phyloP scores from a whole-genome alignment of 371 early-diverging fungal genomes.

The Syncephalastrum racemosum region DNA sequence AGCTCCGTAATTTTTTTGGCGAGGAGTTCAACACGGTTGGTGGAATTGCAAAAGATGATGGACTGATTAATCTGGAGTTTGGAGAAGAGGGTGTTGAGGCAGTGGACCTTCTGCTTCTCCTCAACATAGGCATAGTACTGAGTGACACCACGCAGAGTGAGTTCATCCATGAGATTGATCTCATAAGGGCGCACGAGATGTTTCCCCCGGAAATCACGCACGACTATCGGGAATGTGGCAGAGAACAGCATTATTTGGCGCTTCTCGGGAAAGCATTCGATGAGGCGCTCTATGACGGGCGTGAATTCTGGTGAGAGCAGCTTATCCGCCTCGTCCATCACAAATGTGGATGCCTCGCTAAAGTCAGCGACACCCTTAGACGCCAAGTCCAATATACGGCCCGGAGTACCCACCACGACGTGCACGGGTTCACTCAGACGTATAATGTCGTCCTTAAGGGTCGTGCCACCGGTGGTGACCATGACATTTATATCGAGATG shows the following conservation, averaged over 20 bases:
- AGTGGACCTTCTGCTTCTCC: constrained; percentile 97
- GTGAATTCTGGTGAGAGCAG: constrained; percentile 95
- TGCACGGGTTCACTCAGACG: constrained; percentile 91
- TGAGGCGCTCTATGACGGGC: constrained; percentile 92
- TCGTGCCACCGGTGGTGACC: constrained; percentile 98
- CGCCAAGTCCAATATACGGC: constrained; percentile 95
- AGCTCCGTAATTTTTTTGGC: constrained; percentile 98
- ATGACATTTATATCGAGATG: constrained; percentile 92
- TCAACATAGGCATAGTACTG: constrained; percentile 99
- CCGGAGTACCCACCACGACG: constrained; percentile 97
- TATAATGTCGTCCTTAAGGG: constrained; percentile 97
- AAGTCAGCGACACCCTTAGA: constrained; percentile 90
- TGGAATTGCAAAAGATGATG: constrained; percentile 99
- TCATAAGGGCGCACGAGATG: constrained; percentile 93
- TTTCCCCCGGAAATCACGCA: constrained; percentile 94
- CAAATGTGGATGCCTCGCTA: constrained; percentile 81
- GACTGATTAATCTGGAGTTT: constrained; percentile 99
- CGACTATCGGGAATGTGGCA: constrained; percentile 98
- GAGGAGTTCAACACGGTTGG: constrained; percentile 95
- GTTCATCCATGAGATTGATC: constrained; percentile 99
- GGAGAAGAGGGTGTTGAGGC: constrained; percentile 95
- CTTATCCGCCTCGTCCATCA: constrained; percentile 99
- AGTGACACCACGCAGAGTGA: constrained; percentile 95
- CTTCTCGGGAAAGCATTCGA: constrained; percentile 77
- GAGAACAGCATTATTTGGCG: constrained; percentile 96